Evolutionary conservation across 345 rosid species (phyloP).

Genomic region (Noccaea caerulescens): DNA sequence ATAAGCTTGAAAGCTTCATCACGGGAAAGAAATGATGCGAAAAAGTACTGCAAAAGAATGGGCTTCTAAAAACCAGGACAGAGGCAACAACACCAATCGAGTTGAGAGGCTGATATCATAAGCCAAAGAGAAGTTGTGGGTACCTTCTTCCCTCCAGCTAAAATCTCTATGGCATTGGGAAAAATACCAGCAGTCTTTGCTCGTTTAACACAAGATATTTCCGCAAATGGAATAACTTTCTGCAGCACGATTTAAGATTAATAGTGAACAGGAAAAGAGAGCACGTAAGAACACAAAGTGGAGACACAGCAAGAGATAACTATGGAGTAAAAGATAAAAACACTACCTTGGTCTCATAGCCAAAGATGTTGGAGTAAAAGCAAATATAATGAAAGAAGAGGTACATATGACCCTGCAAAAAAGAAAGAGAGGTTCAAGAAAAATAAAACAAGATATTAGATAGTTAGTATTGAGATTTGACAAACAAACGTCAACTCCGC

Average conservation of each 20-base stretch:
- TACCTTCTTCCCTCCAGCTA: slow-evolving; percentile 89
- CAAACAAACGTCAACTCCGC: background rate
- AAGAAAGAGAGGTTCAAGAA: slow-evolving; percentile 14
- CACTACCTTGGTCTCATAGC: slow-evolving; percentile 96
- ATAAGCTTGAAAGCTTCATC: slow-evolving; percentile 83
- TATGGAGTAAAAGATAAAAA: slow-evolving; percentile 14
- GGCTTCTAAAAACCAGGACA: slow-evolving; percentile 25
- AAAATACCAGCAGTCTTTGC: slow-evolving; percentile 98
- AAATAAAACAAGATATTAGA: no score
- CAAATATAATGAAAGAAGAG: slow-evolving; percentile 77
- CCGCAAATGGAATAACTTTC: slow-evolving; percentile 77
- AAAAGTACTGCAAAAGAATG: slow-evolving; percentile 64
- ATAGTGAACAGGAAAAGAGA: slow-evolving; percentile 20
- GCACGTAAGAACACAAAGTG: background rate
- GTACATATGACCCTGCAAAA: slow-evolving; percentile 93
- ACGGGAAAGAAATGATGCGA: slow-evolving; percentile 79
- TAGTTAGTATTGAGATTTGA: background rate
- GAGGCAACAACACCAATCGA: slow-evolving; percentile 30
- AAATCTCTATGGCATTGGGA: slow-evolving; percentile 91
- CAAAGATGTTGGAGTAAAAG: slow-evolving; percentile 98
- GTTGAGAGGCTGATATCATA: slow-evolving; percentile 3
- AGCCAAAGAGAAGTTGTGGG: slow-evolving; percentile 23
- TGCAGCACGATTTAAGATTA: slow-evolving; percentile 44
- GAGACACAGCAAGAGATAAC: background rate
- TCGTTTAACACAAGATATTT: slow-evolving; percentile 74